A percentile compares a stretch with the other conserved stretches of the same genome.
Conservation (phyloP, 768 basidiomycete genomes). For the Podaxis sp. region DNA sequence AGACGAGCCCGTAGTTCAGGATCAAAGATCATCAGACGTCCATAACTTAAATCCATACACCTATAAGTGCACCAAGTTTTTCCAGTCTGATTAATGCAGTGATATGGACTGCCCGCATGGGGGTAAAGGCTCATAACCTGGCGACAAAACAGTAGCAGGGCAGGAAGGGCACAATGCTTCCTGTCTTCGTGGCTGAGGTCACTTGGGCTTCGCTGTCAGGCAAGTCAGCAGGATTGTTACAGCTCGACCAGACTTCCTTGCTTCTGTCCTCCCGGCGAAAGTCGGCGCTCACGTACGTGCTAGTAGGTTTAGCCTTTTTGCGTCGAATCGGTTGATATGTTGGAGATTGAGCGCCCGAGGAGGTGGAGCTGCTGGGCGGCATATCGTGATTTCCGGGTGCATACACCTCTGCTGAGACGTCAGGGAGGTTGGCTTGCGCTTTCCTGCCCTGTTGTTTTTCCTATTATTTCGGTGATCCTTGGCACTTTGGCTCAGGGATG, state of each 20-base stretch:
- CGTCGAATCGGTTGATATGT: not conserved
- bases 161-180: not conserved
- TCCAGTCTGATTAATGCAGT: conserved; percentile 5
- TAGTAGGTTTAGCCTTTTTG: not conserved
- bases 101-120: conserved; percentile 3
- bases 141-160: not conserved
- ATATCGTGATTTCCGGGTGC: not conserved
- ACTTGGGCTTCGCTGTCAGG: conserved; percentile 2
- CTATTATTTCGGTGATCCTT: not conserved
- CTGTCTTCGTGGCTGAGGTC: not conserved
- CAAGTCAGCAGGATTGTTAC: not conserved
- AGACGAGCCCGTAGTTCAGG: not conserved
- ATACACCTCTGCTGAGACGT: not conserved
- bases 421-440: not conserved
- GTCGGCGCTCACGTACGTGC: conserved; percentile 8
- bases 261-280: not conserved
- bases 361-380: not conserved
- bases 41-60: not conserved
- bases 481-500: not conserved
- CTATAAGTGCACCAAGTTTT: not conserved
- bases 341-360: conserved; percentile 1
- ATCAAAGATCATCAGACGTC: not conserved
- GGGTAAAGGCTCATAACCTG: conserved; percentile 6
- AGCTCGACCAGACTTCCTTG: not conserved
- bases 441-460: not conserved